Percentiles rank a stretch among this genome's conserved stretches.
These are phyloP conservation scores for Podospora sp. DNA, from an alignment of 495 filamentous ascomycete species.

Conservation along the genomic window DNA sequence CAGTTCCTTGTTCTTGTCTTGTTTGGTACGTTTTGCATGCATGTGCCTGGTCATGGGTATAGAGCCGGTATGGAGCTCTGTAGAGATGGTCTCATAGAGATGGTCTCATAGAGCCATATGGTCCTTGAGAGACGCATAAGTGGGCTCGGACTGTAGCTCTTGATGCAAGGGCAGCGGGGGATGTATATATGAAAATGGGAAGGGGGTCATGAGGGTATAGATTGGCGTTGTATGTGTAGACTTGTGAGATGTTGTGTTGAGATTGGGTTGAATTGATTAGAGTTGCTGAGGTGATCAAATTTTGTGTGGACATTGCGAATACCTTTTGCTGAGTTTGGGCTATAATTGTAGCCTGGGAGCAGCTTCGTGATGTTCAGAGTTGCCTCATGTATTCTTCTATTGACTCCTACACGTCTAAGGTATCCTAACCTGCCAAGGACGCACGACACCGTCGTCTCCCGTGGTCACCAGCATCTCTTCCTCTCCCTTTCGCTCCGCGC, in stretches of 20 bases:
- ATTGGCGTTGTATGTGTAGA: conserved; percentile 1
- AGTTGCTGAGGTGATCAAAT: too few species aligned
- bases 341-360: background rate
- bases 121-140: too few species aligned
- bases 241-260: background rate
- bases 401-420: conserved; percentile 8
- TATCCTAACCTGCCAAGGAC: conserved; percentile 61
- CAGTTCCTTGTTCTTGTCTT: background rate
- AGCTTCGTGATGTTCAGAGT: background rate
- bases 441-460: conserved; percentile 78
- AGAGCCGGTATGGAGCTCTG: background rate
- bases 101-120: background rate
- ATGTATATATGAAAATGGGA: background rate
- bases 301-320: too few species aligned
- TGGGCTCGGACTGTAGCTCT: too few species aligned
- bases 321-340: too few species aligned
- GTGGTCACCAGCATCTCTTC: conserved; percentile 80
- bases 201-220: background rate
- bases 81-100: background rate
- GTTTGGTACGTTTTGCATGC: background rate
- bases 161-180: background rate
- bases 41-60: background rate
- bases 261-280: background rate
- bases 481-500: conserved; percentile 47
- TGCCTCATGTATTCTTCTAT: conserved; percentile 4